Conservation (phyloP, 1,139 yeast species). For the Hemisphaericaspora xylofermentans region DNA sequence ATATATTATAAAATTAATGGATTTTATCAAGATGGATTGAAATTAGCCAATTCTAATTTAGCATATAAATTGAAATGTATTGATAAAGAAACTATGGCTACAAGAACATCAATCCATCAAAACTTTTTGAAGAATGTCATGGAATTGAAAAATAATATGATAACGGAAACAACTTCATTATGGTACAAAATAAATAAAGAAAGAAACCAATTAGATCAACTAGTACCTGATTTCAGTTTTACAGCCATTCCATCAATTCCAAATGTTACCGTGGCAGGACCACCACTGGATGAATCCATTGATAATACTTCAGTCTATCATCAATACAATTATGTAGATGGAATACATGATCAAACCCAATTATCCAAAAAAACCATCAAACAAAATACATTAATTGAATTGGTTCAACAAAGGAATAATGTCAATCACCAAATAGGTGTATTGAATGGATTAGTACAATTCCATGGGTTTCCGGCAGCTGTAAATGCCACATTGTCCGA, state of each 20-base stretch:
- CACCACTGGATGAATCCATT: slow-evolving; percentile 8
- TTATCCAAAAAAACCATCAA: slow-evolving; percentile 36
- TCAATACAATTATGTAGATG: slow-evolving; percentile 5
- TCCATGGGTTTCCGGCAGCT: slow-evolving; percentile 71
- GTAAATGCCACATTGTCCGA: slow-evolving; percentile 37
- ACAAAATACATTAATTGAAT: slow-evolving; percentile 41
- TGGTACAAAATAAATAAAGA: slow-evolving; percentile 95
- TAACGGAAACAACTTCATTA: slow-evolving; percentile 73
- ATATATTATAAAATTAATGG: slow-evolving; percentile 70
- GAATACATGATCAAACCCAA: slow-evolving; percentile 15
- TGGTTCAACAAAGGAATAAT: slow-evolving; percentile 55
- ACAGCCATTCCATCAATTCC: slow-evolving; percentile 36
- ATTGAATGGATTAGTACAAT: slow-evolving; percentile 55
- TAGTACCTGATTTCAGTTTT: slow-evolving; percentile 48
- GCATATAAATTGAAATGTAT: slow-evolving; percentile 75
- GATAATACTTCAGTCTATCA: neutral
- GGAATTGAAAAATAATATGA: slow-evolving; percentile 65
- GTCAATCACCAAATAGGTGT: slow-evolving; percentile 56
- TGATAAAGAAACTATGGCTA: slow-evolving; percentile 76
- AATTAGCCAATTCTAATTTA: slow-evolving; percentile 65
- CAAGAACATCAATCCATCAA: slow-evolving; percentile 80
- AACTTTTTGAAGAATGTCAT: slow-evolving; percentile 69
- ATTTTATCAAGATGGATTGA: slow-evolving; percentile 66
- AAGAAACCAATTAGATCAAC: slow-evolving; percentile 77
- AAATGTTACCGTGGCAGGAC: slow-evolving; percentile 17